Evolutionary conservation across 129 eudicot species (phyloP).

Genomic region (sunflower (Helianthus annuus)): DNA sequence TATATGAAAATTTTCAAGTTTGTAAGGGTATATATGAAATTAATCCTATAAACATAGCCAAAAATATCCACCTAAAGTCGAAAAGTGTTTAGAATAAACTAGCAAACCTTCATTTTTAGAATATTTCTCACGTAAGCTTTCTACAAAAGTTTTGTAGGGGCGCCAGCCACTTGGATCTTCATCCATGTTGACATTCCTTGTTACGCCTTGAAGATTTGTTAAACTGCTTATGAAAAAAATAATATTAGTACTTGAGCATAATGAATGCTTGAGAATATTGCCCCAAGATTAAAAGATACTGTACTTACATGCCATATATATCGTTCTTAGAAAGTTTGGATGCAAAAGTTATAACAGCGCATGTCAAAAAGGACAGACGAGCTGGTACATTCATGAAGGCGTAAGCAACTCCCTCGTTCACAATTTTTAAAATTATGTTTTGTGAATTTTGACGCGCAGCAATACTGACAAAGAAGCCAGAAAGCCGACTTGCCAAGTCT

Average conservation of each 20-base stretch:
- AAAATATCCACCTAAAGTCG: not conserved
- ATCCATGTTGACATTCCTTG: conserved; percentile 67
- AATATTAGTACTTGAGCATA: conserved; percentile 15
- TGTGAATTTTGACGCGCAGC: conserved; percentile 66
- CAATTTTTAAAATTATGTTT: conserved; percentile 64
- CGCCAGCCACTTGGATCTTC: conserved; percentile 99
- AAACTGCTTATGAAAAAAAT: conserved; percentile 40
- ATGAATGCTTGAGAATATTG: not conserved
- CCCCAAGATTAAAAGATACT: conserved; percentile 1
- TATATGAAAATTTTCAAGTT: too few species aligned
- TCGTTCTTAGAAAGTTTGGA: conserved; percentile 70
- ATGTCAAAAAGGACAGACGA: conserved; percentile 67
- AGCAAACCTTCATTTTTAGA: conserved; percentile 57
- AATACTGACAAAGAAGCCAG: conserved; percentile 67
- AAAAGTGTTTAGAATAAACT: conserved; percentile 1
- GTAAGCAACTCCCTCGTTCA: conserved; percentile 63
- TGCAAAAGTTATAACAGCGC: conserved; percentile 66
- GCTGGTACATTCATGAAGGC: conserved; percentile 71
- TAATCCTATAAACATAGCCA: not conserved
- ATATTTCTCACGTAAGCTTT: conserved; percentile 71
- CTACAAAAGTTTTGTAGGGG: conserved; percentile 65
- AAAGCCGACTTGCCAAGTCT: conserved; percentile 70
- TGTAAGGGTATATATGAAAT: too few species aligned
- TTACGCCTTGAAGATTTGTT: conserved; percentile 59
- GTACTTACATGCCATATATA: conserved; percentile 66